Base-by-base conservation (phyloP, 495 filamentous ascomycete species). In the Delitschia confertaspora region DNA sequence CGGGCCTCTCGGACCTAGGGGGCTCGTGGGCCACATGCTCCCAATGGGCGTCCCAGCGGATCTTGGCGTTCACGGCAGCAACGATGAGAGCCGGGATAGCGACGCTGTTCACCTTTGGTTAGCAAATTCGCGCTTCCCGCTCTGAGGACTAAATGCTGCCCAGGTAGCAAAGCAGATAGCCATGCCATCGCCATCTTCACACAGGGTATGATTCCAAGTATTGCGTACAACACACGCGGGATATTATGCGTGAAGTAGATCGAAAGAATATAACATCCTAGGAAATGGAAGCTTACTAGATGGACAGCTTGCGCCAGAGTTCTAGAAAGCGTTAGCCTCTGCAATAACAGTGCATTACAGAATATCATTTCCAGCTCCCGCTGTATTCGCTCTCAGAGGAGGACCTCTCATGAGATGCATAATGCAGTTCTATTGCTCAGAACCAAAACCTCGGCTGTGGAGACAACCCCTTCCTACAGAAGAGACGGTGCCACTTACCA, bases 21-120 rank as follows among this genome's bases (percentile, higher is more conserved):
- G 82, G 74, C 70, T 84, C 69, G 71, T 95, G 88, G 4, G 64
- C 65, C 69, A 84, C 65, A 70, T 95, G 88, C 69, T 89, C 83
- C 87, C 86, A 93, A 66, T 95, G 88, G 75, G 89, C 83, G 47
- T 75, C 74, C 85, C 85, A 95, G 45, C 88, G 76, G 63, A 74
- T 77, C 59, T 86, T 87, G 57, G 85, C 85, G 63, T 94, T 95
- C 58, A 78, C 49, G 47, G 68, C 61, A 31, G 79, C 75, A 49
- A 83, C 62, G 51, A 85, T 68, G 41, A 95, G 69, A 63, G 62
- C 65, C 32, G 86, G 85, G 51, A 79, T 64, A 27, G 79, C 69
- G 58, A 66, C 73, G 60, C 87, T 93, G 56, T 48, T 34, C 38
- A 9, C 2, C 33, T 42, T 22, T 48, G 4, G 34, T 57, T 22